Evolutionary conservation across 2,329 filamentous ascomycete species (phyloP).

Genomic region (Verticillium klebahnii): DNA sequence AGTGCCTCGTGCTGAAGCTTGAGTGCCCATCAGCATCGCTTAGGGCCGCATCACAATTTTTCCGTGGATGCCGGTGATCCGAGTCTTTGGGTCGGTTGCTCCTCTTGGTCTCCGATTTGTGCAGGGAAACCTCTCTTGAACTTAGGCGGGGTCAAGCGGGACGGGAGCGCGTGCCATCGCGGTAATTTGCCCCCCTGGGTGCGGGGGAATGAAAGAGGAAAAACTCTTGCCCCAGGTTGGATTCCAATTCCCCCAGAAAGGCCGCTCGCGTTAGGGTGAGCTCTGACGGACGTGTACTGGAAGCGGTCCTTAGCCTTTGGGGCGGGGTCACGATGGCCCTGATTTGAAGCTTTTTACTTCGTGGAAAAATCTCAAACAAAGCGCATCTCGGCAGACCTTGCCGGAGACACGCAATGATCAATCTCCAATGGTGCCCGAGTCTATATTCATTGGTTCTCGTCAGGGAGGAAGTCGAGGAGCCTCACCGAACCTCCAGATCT

Average conservation of each 20-base stretch:
- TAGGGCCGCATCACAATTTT: background rate
- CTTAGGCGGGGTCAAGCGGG: no score
- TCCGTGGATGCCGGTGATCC: background rate
- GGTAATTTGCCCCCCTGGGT: background rate
- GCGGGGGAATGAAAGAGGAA: background rate
- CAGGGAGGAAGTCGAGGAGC: background rate
- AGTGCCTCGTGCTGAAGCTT: no score
- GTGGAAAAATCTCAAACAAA: background rate
- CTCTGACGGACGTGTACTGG: background rate
- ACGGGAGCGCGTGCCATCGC: background rate
- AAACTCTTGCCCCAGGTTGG: background rate
- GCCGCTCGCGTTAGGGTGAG: background rate
- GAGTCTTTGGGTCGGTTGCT: background rate
- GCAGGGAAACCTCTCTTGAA: background rate
- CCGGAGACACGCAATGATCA: background rate
- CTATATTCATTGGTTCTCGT: background rate
- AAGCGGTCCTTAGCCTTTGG: background rate
- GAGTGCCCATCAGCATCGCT: background rate
- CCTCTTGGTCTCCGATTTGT: background rate
- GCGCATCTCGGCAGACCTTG: background rate
- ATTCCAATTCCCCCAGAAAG: background rate
- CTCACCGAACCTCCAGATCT: background rate
- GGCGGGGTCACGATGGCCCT: background rate
- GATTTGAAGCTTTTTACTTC: background rate
- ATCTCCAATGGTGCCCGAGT: background rate